Percentiles rank a stretch among this genome's conserved stretches.
Evolutionary conservation across 352 stramenopile genomes (phyloP).

Genomic region (Globisporangium cystogenes): DNA sequence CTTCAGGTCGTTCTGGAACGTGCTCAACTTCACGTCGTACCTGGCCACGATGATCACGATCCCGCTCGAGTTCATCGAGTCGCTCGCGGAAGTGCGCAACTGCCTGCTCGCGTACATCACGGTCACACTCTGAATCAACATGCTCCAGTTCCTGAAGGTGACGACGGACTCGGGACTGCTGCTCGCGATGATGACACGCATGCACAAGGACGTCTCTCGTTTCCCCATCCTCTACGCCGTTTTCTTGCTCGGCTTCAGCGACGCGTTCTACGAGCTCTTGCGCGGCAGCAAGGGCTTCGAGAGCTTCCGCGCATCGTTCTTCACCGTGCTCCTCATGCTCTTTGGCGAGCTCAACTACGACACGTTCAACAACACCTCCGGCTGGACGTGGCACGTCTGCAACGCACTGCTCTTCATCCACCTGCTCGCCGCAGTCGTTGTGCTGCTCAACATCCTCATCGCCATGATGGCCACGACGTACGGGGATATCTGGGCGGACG

Average conservation of each 20-base stretch:
- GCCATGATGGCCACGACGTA: conserved; percentile 34
- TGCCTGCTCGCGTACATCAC: conserved; percentile 47
- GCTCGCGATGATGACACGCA: conserved; percentile 74
- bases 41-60: conserved; percentile 40
- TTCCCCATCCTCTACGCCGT: conserved; percentile 69
- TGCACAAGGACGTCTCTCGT: conserved; percentile 59
- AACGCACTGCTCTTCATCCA: conserved; percentile 15
- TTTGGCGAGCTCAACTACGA: conserved; percentile 44
- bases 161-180: conserved; percentile 50
- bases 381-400: conserved; percentile 12
- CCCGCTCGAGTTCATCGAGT: conserved; percentile 38
- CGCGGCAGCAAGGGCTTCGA: conserved; percentile 48
- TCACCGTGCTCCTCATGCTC: conserved; percentile 72
- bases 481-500: conserved; percentile 11
- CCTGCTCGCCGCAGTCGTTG: conserved; percentile 18
- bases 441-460: conserved; percentile 36
- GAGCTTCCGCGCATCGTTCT: conserved; percentile 48
- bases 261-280: conserved; percentile 63
- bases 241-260: conserved; percentile 65
- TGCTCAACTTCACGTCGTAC: conserved; percentile 54
- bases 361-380: conserved; percentile 3
- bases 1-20: conserved; percentile 58
- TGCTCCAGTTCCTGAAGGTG: conserved; percentile 68
- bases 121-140: conserved; percentile 61
- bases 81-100: conserved; percentile 30